phyloP scores from a whole-genome alignment of 768 basidiomycete species.

The Calocera viscosa region DNA sequence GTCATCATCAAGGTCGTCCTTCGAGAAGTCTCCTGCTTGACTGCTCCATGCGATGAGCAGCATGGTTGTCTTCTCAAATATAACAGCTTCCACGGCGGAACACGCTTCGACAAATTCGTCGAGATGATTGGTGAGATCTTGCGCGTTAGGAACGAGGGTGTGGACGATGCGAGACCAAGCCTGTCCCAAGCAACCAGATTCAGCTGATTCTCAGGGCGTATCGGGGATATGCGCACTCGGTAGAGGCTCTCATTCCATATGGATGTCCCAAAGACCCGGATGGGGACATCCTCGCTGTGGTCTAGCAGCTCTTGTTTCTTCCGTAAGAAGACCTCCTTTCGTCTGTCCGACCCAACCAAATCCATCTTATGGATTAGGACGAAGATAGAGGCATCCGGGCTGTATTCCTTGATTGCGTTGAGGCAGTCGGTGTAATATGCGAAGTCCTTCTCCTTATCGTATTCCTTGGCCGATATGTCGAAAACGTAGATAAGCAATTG shows the following conservation, averaged over 20 bases:
- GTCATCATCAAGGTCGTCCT: background rate
- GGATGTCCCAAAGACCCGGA: slow-evolving; percentile 81
- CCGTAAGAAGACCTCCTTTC: slow-evolving; percentile 49
- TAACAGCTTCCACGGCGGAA: slow-evolving; percentile 82
- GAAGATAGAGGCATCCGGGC: slow-evolving; percentile 75
- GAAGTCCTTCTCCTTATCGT: slow-evolving; percentile 56
- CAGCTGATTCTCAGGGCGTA: too few relatives aligned
- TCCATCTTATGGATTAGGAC: slow-evolving; percentile 98
- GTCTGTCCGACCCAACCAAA: slow-evolving; percentile 47
- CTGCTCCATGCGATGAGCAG: slow-evolving; percentile 65
- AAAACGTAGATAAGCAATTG: slow-evolving; percentile 98
- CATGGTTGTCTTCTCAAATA: slow-evolving; percentile 96
- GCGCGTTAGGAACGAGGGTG: slow-evolving; percentile 87
- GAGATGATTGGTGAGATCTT: slow-evolving; percentile 77
- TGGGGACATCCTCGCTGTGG: slow-evolving; percentile 44
- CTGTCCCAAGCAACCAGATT: slow-evolving; percentile 32
- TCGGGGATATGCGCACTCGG: slow-evolving; percentile 43
- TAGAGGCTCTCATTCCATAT: slow-evolving; percentile 97
- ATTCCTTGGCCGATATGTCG: slow-evolving; percentile 79
- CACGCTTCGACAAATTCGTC: slow-evolving; percentile 76
- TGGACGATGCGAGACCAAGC: slow-evolving; percentile 98
- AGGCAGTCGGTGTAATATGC: slow-evolving; percentile 89
- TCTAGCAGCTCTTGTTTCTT: slow-evolving; percentile 62
- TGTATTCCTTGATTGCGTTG: slow-evolving; percentile 62
- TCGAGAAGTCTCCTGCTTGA: slow-evolving; percentile 8